Conservation (phyloP, 306 rosid genomes). For the Pyrus communis region DNA sequence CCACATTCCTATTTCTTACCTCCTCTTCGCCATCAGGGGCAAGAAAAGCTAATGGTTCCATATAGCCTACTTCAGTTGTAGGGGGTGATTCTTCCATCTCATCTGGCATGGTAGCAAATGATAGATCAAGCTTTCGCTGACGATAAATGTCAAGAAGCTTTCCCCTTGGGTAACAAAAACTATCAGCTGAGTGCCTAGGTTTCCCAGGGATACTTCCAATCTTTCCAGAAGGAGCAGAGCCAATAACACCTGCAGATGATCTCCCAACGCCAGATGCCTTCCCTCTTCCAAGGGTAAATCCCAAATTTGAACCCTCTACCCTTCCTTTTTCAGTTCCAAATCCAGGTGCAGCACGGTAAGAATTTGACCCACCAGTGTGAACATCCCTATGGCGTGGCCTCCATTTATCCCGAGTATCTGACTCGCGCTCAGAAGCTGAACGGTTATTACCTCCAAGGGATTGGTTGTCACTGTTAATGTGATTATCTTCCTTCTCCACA, state of each 20-base stretch:
- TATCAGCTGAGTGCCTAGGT: conserved; percentile 23
- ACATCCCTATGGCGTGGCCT: conserved; percentile 63
- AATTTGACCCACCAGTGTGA: conserved; percentile 36
- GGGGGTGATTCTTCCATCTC: conserved; percentile 38
- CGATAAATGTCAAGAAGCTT: conserved; percentile 60
- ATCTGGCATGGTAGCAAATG: conserved; percentile 26
- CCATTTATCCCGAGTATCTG: conserved; percentile 62
- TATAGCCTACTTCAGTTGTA: conserved; percentile 25
- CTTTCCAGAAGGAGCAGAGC: conserved; percentile 24
- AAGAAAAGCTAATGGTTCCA: conserved; percentile 53
- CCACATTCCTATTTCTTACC: conserved; percentile 18
- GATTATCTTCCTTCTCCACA: conserved; percentile 44
- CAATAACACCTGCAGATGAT: conserved; percentile 26
- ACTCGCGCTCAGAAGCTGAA: conserved; percentile 45
- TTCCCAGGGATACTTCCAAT: conserved; percentile 26
- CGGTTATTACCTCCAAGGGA: conserved; percentile 32
- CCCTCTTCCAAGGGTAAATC: conserved; percentile 55
- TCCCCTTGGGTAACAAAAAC: conserved; percentile 49
- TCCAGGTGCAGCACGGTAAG: conserved; percentile 57
- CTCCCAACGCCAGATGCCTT: conserved; percentile 33
- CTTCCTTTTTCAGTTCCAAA: conserved; percentile 48
- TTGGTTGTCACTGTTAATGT: conserved; percentile 33
- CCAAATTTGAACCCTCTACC: conserved; percentile 40
- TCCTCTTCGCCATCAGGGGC: conserved; percentile 46
- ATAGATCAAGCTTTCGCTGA: conserved; percentile 27